Evolutionary conservation across 106 monocot species (phyloP).

Genomic region (Dendrobium officinale): DNA sequence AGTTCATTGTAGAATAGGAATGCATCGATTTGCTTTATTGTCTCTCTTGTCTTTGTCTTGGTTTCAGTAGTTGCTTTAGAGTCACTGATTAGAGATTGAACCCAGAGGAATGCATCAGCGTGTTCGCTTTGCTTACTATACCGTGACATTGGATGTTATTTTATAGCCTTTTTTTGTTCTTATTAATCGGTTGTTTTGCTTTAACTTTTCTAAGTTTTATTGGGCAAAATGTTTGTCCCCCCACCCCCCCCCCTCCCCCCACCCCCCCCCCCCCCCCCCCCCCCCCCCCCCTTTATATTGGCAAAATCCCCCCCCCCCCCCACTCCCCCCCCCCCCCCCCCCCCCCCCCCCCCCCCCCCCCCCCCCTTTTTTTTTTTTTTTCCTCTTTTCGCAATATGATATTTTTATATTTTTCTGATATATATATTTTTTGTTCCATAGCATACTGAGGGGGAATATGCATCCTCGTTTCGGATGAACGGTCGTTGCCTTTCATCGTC

Average conservation of each 20-base stretch:
- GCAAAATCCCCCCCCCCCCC: too few relatives aligned
- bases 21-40: neutral
- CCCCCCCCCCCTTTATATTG: too few relatives aligned
- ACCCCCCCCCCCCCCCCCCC: too few relatives aligned
- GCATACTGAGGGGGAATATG: neutral
- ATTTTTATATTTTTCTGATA: neutral
- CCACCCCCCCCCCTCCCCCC: too few relatives aligned
- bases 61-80: too few relatives aligned
- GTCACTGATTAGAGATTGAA: too few relatives aligned
- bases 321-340: fast-evolving
- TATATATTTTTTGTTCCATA: neutral
- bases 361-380: too few relatives aligned
- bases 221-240: neutral
- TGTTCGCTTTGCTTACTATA: neutral
- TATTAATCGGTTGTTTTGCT: too few relatives aligned
- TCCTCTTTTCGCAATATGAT: too few relatives aligned
- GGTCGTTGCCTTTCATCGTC: neutral
- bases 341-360: fast-evolving
- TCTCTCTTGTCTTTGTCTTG: neutral
- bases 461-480: conserved; percentile 3
- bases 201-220: neutral
- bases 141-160: neutral
- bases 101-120: neutral
- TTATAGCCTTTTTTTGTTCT: too few relatives aligned
- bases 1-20: neutral